A percentile compares a stretch with the other conserved stretches of the same genome.
Evolutionary conservation across 441 rosid genomes (phyloP).

Genomic region (Iberis amara): DNA sequence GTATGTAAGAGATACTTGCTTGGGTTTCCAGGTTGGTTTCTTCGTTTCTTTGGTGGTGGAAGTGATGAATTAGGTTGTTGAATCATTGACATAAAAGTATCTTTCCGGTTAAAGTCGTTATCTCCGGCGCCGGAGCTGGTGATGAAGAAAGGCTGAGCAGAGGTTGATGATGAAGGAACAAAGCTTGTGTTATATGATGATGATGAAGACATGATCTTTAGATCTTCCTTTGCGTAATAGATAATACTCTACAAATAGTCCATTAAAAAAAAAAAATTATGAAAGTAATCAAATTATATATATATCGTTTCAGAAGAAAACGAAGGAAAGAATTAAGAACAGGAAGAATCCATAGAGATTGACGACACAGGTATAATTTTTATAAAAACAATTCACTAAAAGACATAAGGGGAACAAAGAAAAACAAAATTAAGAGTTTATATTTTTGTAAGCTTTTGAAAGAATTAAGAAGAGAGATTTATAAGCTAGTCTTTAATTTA

Average conservation of each 20-base stretch:
- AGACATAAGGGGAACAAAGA: conserved; percentile 28
- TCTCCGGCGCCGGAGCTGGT: conserved; percentile 26
- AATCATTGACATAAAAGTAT: conserved; percentile 26
- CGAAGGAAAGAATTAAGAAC: conserved; percentile 30
- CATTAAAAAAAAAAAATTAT: neutral
- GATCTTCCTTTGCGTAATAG: conserved; percentile 23
- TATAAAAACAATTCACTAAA: conserved; percentile 30
- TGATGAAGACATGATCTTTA: conserved; percentile 27
- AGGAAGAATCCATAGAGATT: conserved; percentile 33
- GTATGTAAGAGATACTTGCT: conserved; percentile 28
- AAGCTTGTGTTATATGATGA: conserved; percentile 31
- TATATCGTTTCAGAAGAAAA: conserved; percentile 28
- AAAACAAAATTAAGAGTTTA: conserved; percentile 25
- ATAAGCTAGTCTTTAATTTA: neutral
- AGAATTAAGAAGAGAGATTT: conserved; percentile 21
- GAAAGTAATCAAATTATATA: conserved; percentile 13
- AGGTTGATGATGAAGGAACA: conserved; percentile 31
- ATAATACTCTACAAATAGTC: conserved; percentile 21
- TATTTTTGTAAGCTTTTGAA: conserved; percentile 25
- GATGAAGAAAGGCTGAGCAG: conserved; percentile 31
- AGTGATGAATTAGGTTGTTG: conserved; percentile 22
- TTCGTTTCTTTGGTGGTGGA: conserved; percentile 34
- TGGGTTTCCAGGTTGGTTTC: conserved; percentile 35
- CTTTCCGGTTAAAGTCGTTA: conserved; percentile 28
- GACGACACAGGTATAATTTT: conserved; percentile 29